phyloP scores from a whole-genome alignment of 192 early-diverging fungal genomes.

The Podila epicladia region DNA sequence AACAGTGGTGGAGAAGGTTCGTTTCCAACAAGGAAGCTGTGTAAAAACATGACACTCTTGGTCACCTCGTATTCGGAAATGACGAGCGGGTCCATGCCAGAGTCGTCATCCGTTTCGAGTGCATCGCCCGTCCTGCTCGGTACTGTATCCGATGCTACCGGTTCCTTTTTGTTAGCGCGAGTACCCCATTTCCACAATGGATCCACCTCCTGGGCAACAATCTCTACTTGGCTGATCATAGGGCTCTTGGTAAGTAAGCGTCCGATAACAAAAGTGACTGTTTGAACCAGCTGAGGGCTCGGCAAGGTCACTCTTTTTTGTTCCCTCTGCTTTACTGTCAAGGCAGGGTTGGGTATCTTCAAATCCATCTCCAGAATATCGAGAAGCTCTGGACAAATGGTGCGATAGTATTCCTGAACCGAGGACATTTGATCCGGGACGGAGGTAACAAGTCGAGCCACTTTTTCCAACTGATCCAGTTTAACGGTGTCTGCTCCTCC shows the following conservation, averaged over 20 bases:
- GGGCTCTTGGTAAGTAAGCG: conserved; percentile 62
- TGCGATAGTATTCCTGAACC: conserved; percentile 55
- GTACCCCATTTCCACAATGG: conserved; percentile 50
- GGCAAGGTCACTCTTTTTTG: conserved; percentile 9
- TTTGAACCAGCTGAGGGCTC: conserved; percentile 44
- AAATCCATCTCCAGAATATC: conserved; percentile 36
- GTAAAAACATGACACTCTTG: conserved; percentile 56
- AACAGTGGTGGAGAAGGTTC: conserved; percentile 68
- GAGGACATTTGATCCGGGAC: conserved; percentile 69
- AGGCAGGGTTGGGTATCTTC: background rate
- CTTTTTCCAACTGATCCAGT: conserved; percentile 62
- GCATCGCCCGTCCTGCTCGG: background rate
- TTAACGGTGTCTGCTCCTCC: conserved; percentile 62
- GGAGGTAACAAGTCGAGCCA: conserved; percentile 65
- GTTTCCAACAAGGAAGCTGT: conserved; percentile 66
- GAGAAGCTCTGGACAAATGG: conserved; percentile 36
- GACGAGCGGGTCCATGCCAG: conserved; percentile 51
- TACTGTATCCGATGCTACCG: conserved; percentile 22
- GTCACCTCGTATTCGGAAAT: conserved; percentile 55
- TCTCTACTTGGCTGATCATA: conserved; percentile 53
- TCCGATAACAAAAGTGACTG: conserved; percentile 60
- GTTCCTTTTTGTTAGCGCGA: conserved; percentile 9
- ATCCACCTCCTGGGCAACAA: conserved; percentile 53
- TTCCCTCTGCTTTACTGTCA: background rate
- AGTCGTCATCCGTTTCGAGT: conserved; percentile 4